Evolutionary conservation across 2,329 filamentous ascomycete genomes (phyloP), one percentile per base, ranked within the genome.

Genomic region (Metarhizium robertsii): DNA sequence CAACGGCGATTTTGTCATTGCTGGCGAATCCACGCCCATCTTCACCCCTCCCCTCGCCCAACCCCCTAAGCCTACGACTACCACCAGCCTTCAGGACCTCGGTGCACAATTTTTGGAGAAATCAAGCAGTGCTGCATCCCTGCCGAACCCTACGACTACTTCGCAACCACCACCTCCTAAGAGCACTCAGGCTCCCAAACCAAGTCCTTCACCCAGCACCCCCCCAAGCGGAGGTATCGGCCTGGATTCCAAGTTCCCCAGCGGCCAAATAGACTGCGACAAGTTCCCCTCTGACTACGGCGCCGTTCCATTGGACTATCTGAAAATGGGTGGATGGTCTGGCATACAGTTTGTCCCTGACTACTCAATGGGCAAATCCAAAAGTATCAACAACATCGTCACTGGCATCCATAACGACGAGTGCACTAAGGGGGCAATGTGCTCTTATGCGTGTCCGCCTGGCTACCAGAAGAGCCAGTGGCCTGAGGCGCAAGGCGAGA

Each of bases 381-480:
- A 25, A 25, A 25, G 25, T 25, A 25, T 25, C 25, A 25, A 75
- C 14, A 66, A 79, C 42, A 86, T 95, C 66, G 76, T 73, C 68
- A 79, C 81, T 58, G 90, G 92, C 58, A 76, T 81, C 53, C 85
- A 84, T 45, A 83, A 79, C 30, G 71, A 81, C 16, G 71, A 71
- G 58, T 92, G 90, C 74, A 69, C 65, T 8, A 64, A 76, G 10
- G 85, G 84, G 51, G 73, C 77, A 57, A 91, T 92, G 79, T 96
- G 92, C 79, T 95, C 92, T 2, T 97, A 97, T 67, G 85, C 90
- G 55, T 99, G 94, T 77, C 88, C 90, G n/a, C 74, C 85, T 32
- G 92, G 92, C 49, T 95, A 94, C 73, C 85, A 94, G 71, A 96
- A 96, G 81, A 81, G 87, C 3, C 92, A 97, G 69, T 97, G 91